phyloP scores from a whole-genome alignment of 768 basidiomycete species.

The Lentinula edodes region DNA sequence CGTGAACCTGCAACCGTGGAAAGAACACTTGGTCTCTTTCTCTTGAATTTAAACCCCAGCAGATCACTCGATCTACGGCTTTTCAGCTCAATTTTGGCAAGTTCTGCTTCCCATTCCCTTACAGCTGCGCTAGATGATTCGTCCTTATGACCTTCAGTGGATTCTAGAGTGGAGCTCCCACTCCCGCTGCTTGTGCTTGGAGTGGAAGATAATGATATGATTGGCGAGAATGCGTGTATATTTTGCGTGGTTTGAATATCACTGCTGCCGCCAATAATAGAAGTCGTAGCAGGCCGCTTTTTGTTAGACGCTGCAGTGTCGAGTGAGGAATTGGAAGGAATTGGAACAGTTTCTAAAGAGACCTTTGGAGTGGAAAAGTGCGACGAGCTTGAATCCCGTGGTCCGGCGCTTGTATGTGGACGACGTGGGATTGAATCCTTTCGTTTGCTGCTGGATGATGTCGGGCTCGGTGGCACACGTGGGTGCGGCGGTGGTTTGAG shows the following conservation, averaged over 20 bases:
- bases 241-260: background rate
- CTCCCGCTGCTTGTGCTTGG: background rate
- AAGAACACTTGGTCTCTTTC: slow-evolving; percentile 8
- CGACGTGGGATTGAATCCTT: slow-evolving; percentile 34
- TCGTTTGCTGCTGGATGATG: slow-evolving; percentile 12
- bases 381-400: slow-evolving; percentile 44
- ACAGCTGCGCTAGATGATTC: slow-evolving; percentile 16
- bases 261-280: background rate
- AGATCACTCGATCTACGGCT: slow-evolving; percentile 49
- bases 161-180: background rate
- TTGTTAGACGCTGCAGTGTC: background rate
- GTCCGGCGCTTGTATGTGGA: slow-evolving; percentile 75
- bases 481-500: background rate
- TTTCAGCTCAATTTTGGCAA: slow-evolving; percentile 61
- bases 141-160: background rate
- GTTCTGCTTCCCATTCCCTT: slow-evolving; percentile 76
- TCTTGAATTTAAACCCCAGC: slow-evolving; percentile 37
- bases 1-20: background rate
- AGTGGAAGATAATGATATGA: background rate
- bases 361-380: slow-evolving; percentile 14
- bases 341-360: slow-evolving; percentile 2
- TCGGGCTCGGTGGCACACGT: background rate
- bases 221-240: slow-evolving; percentile 1
- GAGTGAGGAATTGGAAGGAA: background rate
- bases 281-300: background rate